A percentile compares a stretch with the other conserved stretches of the same genome.
These are phyloP conservation scores for Juncus inflexus DNA, from an alignment of 176 grass and related monocot species.

Conservation along the genomic window DNA sequence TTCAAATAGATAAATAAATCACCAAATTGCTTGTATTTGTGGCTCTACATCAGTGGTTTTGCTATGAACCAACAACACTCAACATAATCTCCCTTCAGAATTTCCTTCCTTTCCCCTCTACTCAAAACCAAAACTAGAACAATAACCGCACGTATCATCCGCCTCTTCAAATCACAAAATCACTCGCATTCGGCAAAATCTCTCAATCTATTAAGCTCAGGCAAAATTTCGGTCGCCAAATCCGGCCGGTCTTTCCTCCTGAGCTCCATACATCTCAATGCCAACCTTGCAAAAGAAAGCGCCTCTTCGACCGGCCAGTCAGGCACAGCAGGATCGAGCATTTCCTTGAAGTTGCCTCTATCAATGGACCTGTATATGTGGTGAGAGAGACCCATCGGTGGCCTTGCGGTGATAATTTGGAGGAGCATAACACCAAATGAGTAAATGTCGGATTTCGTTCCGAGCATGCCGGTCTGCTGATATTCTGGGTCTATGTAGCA, in stretches of 20 bases:
- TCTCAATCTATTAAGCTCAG: constrained; percentile 56
- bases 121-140: constrained; percentile 5
- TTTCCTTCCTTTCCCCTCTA: background rate
- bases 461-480: constrained; percentile 88
- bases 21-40: too few relatives aligned
- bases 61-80: too few relatives aligned
- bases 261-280: constrained; percentile 62
- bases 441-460: constrained; percentile 81
- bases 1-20: too few relatives aligned
- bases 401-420: constrained; percentile 77
- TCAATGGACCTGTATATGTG: constrained; percentile 61
- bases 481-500: constrained; percentile 97
- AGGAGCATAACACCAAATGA: constrained; percentile 77
- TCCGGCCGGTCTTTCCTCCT: constrained; percentile 74
- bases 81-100: too few relatives aligned
- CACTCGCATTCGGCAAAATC: constrained; percentile 34
- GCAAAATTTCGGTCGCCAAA: constrained; percentile 57
- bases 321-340: constrained; percentile 51
- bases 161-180: background rate
- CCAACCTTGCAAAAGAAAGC: constrained; percentile 46
- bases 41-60: too few relatives aligned
- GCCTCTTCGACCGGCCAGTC: constrained; percentile 82
- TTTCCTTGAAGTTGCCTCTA: constrained; percentile 51
- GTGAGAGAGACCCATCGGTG: constrained; percentile 74
- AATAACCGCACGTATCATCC: too few relatives aligned